These are phyloP conservation scores for Rhizopogon sp. DNA, from an alignment of 768 basidiomycete species.

Conservation along the genomic window DNA sequence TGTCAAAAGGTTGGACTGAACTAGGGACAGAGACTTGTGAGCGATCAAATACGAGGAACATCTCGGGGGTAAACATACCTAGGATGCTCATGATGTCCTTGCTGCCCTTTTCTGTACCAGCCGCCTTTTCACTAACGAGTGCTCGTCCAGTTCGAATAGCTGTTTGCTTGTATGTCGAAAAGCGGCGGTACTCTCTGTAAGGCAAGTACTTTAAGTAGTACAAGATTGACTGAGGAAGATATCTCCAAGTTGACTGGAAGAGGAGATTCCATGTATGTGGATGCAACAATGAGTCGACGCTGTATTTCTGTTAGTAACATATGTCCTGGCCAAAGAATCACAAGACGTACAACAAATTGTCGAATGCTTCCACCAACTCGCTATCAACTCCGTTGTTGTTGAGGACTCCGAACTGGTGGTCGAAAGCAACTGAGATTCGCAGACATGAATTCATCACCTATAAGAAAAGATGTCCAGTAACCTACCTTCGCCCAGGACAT, in stretches of 20 bases:
- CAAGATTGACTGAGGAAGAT: slow-evolving; percentile 21
- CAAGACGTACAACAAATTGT: slow-evolving; percentile 11
- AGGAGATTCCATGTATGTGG: slow-evolving; percentile 16
- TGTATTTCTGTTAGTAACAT: not conserved
- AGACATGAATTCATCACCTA: not conserved
- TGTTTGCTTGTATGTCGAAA: slow-evolving; percentile 18
- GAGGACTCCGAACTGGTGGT: slow-evolving; percentile 17
- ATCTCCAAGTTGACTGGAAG: slow-evolving; percentile 23
- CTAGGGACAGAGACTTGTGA: slow-evolving; percentile 5
- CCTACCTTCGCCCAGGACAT: slow-evolving; percentile 25
- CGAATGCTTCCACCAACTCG: slow-evolving; percentile 12
- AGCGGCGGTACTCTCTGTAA: slow-evolving; percentile 21
- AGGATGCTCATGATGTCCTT: slow-evolving; percentile 32
- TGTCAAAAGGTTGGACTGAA: slow-evolving; percentile 26
- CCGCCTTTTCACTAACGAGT: slow-evolving; percentile 17
- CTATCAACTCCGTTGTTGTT: slow-evolving; percentile 4
- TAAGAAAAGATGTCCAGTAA: not conserved
- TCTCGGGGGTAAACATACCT: slow-evolving; percentile 8
- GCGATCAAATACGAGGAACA: not conserved
- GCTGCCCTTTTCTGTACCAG: slow-evolving; percentile 15
- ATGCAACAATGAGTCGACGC: slow-evolving; percentile 18
- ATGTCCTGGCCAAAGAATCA: not conserved
- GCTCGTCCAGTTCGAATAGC: slow-evolving; percentile 17
- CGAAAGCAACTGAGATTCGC: slow-evolving; percentile 15
- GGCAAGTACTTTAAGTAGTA: slow-evolving; percentile 24